Conservation (phyloP, 192 early-diverging fungal genomes). For the Martensiomyces pterosporus region DNA sequence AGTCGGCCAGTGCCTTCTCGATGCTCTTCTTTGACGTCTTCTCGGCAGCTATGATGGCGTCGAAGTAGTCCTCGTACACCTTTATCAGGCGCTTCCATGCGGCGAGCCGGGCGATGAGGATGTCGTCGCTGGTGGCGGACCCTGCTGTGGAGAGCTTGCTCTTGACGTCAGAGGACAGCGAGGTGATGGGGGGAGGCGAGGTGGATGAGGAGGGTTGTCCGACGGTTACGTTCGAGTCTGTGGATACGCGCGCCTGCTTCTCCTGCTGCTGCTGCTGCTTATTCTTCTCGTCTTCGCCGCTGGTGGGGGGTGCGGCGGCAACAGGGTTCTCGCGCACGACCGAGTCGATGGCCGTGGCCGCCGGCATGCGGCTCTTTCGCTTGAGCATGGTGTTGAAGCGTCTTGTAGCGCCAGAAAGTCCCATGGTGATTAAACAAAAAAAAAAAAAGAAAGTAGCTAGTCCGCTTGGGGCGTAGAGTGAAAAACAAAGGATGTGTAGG, state of each 20-base stretch:
- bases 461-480: background rate
- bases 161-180: too few species aligned
- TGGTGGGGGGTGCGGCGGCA: background rate
- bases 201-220: too few species aligned
- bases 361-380: conserved; percentile 24
- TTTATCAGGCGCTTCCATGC: conserved; percentile 34
- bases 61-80: conserved; percentile 24
- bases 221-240: background rate
- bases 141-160: conserved; percentile 9
- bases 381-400: conserved; percentile 20
- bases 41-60: conserved; percentile 17
- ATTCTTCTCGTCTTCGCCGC: background rate
- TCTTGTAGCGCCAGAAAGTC: conserved; percentile 20
- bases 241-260: background rate
- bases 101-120: conserved; percentile 25
- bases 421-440: conserved; percentile 5
- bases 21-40: conserved; percentile 21
- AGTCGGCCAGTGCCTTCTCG: conserved; percentile 29
- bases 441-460: background rate
- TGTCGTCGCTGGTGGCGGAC: conserved; percentile 29
- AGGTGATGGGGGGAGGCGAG: too few species aligned
- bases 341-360: conserved; percentile 17
- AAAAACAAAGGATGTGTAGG: background rate
- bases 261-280: background rate
- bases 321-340: too few species aligned